phyloP scores from a whole-genome alignment of 192 early-diverging fungal species.

The Entomortierella beljakovae region DNA sequence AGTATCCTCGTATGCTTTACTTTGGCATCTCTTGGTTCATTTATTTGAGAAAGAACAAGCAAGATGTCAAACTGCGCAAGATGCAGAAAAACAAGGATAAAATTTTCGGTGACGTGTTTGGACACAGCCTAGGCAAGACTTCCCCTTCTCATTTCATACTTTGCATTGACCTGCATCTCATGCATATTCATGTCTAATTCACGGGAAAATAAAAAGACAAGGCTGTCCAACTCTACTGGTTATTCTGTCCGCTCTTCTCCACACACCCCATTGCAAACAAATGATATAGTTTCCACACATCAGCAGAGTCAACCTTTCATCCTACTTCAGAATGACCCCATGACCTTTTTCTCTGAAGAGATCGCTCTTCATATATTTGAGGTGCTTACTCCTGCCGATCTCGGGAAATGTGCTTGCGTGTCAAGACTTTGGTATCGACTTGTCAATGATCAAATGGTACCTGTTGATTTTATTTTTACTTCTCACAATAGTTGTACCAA shows the following conservation, averaged over 20 bases:
- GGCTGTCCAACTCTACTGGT: neutral
- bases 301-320: neutral
- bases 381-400: constrained; percentile 24
- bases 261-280: neutral
- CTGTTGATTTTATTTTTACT: neutral
- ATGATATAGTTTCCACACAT: neutral
- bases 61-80: too few relatives aligned
- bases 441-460: constrained; percentile 54
- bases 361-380: constrained; percentile 40
- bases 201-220: neutral
- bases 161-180: neutral
- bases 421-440: constrained; percentile 46
- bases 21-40: too few relatives aligned
- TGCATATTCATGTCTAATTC: neutral
- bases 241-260: neutral
- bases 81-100: too few relatives aligned
- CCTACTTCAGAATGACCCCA: constrained; percentile 14
- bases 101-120: too few relatives aligned
- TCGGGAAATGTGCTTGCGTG: constrained; percentile 37
- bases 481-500: neutral
- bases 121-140: too few relatives aligned
- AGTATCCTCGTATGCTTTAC: too few relatives aligned
- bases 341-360: constrained; percentile 46
- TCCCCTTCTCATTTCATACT: neutral
- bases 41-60: too few relatives aligned